These are phyloP conservation scores for Pythium aquatile DNA, from an alignment of 352 stramenopile genomes.

Conservation along the genomic window DNA sequence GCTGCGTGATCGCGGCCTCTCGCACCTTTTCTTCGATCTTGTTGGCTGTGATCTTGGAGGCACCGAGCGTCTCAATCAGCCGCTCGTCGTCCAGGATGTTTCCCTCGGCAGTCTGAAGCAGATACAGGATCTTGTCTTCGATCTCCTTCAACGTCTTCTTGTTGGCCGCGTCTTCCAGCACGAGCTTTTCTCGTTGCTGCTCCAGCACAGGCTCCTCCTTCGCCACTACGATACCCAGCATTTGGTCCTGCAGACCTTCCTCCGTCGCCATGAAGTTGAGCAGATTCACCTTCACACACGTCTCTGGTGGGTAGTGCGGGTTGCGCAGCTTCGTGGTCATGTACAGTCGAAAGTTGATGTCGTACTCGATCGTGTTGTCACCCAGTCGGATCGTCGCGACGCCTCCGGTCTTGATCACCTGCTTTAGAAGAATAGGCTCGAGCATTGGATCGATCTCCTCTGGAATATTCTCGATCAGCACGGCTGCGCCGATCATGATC, in stretches of 20 bases:
- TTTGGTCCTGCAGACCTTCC: conserved; percentile 94
- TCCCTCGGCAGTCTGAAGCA: conserved; percentile 91
- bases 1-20: conserved; percentile 89
- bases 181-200: conserved; percentile 89
- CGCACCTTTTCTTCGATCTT: conserved; percentile 95
- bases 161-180: conserved; percentile 93
- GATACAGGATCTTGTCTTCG: conserved; percentile 95
- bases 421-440: conserved; percentile 92
- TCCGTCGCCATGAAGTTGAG: conserved; percentile 97
- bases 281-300: conserved; percentile 96
- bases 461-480: conserved; percentile 93
- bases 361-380: conserved; percentile 94
- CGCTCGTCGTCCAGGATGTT: conserved; percentile 96
- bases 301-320: conserved; percentile 93
- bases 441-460: conserved; percentile 94
- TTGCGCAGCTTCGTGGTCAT: conserved; percentile 95
- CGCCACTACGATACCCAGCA: conserved; percentile 94
- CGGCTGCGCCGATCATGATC: conserved; percentile 91
- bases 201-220: conserved; percentile 93
- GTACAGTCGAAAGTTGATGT: conserved; percentile 92
- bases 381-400: conserved; percentile 90
- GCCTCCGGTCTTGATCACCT: conserved; percentile 89
- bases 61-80: conserved; percentile 92
- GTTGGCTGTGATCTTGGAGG: conserved; percentile 92
- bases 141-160: conserved; percentile 95